phyloP scores from a whole-genome alignment of 805 yeast genomes.

The Candida insectorum region DNA sequence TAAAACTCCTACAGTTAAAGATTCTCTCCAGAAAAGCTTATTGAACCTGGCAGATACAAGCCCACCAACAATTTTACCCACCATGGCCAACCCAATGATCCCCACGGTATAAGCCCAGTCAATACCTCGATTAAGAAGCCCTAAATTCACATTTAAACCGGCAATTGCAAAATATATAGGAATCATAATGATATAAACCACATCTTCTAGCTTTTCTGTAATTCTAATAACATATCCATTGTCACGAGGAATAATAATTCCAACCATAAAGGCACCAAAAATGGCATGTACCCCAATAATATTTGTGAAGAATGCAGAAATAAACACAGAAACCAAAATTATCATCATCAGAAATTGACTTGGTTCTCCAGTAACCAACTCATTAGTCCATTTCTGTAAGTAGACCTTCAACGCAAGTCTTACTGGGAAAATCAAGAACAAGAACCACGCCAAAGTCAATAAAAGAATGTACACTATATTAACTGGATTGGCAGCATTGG shows the following conservation, averaged over 20 bases:
- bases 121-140: constrained; percentile 56
- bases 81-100: constrained; percentile 61
- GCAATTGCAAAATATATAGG: constrained; percentile 81
- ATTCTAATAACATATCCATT: constrained; percentile 66
- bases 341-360: constrained; percentile 57
- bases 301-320: constrained; percentile 75
- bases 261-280: constrained; percentile 80
- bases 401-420: constrained; percentile 45
- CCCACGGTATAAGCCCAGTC: constrained; percentile 81
- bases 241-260: constrained; percentile 73
- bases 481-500: constrained; percentile 67
- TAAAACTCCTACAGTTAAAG: constrained; percentile 70
- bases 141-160: constrained; percentile 69
- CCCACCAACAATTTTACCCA: constrained; percentile 69
- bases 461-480: constrained; percentile 67
- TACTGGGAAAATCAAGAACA: constrained; percentile 57
- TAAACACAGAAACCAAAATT: constrained; percentile 53
- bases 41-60: constrained; percentile 56
- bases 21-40: constrained; percentile 70
- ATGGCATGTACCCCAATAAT: constrained; percentile 85
- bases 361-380: constrained; percentile 57
- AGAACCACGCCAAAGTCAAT: constrained; percentile 66
- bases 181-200: constrained; percentile 65
- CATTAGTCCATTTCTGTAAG: constrained; percentile 47
- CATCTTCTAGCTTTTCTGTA: constrained; percentile 74